Conservation (phyloP, 2,329 filamentous ascomycete genomes). For the Calonectria ilicicola region DNA sequence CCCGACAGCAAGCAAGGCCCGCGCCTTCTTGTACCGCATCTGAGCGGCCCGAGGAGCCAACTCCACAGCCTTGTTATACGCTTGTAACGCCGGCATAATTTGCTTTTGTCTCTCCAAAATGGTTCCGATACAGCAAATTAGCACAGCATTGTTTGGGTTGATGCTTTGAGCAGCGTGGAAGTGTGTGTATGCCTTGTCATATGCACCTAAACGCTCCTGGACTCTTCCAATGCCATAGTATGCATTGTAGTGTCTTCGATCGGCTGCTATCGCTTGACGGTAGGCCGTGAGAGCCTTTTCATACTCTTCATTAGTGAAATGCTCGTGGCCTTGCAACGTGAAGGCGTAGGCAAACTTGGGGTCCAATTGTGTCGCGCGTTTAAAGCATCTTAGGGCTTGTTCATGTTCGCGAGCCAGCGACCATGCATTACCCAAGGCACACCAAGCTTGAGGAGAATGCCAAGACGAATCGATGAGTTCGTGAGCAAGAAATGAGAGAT, state of each 20-base stretch:
- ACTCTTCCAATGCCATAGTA: slow-evolving; percentile 91
- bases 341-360: slow-evolving; percentile 95
- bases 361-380: slow-evolving; percentile 90
- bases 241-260: slow-evolving; percentile 95
- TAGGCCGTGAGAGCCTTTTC: slow-evolving; percentile 93
- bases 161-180: slow-evolving; percentile 89
- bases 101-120: slow-evolving; percentile 92
- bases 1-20: slow-evolving; percentile 82
- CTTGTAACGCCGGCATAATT: slow-evolving; percentile 79
- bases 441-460: slow-evolving; percentile 95
- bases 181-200: slow-evolving; percentile 90
- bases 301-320: slow-evolving; percentile 95
- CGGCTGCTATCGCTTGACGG: slow-evolving; percentile 85
- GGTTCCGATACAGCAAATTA: slow-evolving; percentile 92
- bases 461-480: slow-evolving; percentile 89
- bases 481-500: slow-evolving; percentile 91
- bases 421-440: slow-evolving; percentile 93
- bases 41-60: slow-evolving; percentile 85
- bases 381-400: slow-evolving; percentile 94
- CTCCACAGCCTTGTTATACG: slow-evolving; percentile 85
- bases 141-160: slow-evolving; percentile 92
- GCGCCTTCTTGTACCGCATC: slow-evolving; percentile 92
- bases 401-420: slow-evolving; percentile 94
- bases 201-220: slow-evolving; percentile 90
- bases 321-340: slow-evolving; percentile 95